Evolutionary conservation across 2,329 filamentous ascomycete genomes (phyloP).

Genomic region (Colletotrichum agaves): DNA sequence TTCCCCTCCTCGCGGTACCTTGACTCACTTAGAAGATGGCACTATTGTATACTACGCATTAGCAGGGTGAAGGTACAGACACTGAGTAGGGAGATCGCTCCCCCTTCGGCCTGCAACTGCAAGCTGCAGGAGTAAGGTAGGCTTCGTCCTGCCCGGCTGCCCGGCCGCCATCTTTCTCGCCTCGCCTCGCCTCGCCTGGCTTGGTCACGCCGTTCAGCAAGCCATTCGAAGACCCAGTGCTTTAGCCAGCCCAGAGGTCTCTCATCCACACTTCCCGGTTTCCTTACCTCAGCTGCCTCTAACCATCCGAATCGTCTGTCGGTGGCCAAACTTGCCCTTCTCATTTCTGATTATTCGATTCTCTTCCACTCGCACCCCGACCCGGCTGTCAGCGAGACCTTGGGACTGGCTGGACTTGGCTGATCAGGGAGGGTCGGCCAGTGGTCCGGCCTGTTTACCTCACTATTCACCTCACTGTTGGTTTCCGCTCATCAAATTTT

Average conservation of each 20-base stretch:
- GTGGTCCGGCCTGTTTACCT: not conserved
- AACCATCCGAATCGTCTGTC: not conserved
- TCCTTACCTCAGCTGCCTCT: slow-evolving; percentile 1
- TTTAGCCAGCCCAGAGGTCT: not conserved
- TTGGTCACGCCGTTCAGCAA: slow-evolving; percentile 1
- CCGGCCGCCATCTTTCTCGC: not conserved
- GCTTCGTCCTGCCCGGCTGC: not conserved
- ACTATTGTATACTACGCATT: too few relatives aligned
- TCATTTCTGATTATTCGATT: not conserved
- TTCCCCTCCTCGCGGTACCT: not conserved
- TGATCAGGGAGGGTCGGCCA: slow-evolving; percentile 20
- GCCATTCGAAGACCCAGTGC: slow-evolving; percentile 3
- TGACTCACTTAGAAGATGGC: not conserved
- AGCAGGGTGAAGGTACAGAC: not conserved
- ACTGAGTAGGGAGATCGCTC: slow-evolving; percentile 10
- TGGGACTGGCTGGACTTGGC: slow-evolving; percentile 20
- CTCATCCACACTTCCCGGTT: not conserved
- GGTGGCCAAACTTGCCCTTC: not conserved
- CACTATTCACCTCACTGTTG: not conserved
- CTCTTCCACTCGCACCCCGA: not conserved
- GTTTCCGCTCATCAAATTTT: slow-evolving; percentile 23
- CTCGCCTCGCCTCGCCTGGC: slow-evolving; percentile 1
- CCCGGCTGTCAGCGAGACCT: slow-evolving; percentile 8
- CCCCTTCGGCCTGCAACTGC: not conserved
- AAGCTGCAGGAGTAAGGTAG: slow-evolving; percentile 20